These are phyloP conservation scores for Hippophae tibetana DNA, from an alignment of 306 rosid species.

Conservation along the genomic window DNA sequence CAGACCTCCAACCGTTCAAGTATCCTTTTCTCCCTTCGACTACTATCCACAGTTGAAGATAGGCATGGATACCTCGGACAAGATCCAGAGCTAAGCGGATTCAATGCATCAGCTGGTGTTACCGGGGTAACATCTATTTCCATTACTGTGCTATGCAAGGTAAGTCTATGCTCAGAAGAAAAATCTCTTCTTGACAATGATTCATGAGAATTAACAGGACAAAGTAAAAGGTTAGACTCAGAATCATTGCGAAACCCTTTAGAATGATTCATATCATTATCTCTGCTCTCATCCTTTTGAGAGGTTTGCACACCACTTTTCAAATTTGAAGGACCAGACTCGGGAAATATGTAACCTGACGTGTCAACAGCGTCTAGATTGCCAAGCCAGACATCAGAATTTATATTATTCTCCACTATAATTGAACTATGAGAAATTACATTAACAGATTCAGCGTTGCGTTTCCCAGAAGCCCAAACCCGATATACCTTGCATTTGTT, in stretches of 20 bases:
- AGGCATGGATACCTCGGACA: slow-evolving; percentile 37
- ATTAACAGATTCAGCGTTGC: slow-evolving; percentile 39
- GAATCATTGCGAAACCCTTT: slow-evolving; percentile 24
- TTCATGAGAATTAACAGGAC: slow-evolving; percentile 22
- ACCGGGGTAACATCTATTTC: slow-evolving; percentile 28
- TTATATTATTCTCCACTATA: slow-evolving; percentile 27
- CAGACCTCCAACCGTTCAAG: slow-evolving; percentile 70
- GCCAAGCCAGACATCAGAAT: slow-evolving; percentile 18
- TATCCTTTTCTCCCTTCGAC: slow-evolving; percentile 66
- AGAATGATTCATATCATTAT: slow-evolving; percentile 27
- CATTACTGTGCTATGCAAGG: slow-evolving; percentile 20
- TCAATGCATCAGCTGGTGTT: slow-evolving; percentile 28
- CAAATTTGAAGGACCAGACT: slow-evolving; percentile 21
- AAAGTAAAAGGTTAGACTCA: slow-evolving; percentile 22
- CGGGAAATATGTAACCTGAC: slow-evolving; percentile 24
- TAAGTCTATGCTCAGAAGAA: slow-evolving; percentile 25
- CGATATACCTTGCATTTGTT: slow-evolving; percentile 49
- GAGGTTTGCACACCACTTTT: slow-evolving; percentile 21
- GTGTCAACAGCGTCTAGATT: slow-evolving; percentile 20
- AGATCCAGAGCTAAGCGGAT: slow-evolving; percentile 29
- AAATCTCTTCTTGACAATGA: slow-evolving; percentile 16
- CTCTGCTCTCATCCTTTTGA: slow-evolving; percentile 21
- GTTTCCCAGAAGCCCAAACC: slow-evolving; percentile 63
- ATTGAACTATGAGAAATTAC: slow-evolving; percentile 22
- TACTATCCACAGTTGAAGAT: slow-evolving; percentile 36